These are phyloP conservation scores for Cytospora piceae DNA, from an alignment of 2,329 filamentous ascomycete species.

Conservation along the genomic window DNA sequence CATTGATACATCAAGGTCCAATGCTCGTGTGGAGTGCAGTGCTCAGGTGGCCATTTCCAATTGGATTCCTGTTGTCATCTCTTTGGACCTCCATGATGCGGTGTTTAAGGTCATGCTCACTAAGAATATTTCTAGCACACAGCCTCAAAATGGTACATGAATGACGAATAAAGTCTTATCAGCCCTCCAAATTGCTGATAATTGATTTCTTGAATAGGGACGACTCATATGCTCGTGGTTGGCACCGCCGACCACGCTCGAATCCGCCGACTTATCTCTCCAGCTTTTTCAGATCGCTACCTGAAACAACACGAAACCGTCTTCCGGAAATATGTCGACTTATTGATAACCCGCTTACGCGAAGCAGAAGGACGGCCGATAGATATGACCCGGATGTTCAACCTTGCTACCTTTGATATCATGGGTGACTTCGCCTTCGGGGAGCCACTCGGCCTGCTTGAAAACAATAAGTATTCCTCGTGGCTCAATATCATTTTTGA, in stretches of 20 bases:
- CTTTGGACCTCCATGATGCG: too few relatives aligned
- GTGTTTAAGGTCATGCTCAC: too few relatives aligned
- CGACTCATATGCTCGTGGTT: conserved; percentile 17
- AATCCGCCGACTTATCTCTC: conserved; percentile 33
- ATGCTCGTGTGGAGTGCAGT: not conserved
- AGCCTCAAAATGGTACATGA: not conserved
- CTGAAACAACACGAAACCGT: conserved; percentile 35
- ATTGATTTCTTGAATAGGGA: not conserved
- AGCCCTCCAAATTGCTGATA: not conserved
- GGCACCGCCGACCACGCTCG: conserved; percentile 30
- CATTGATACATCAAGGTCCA: not conserved
- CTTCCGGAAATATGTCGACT: conserved; percentile 30
- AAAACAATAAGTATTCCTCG: conserved; percentile 35
- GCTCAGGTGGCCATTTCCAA: not conserved
- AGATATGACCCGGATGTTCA: conserved; percentile 33
- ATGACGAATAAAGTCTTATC: not conserved
- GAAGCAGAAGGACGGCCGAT: conserved; percentile 25
- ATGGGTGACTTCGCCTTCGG: conserved; percentile 50
- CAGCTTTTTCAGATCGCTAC: conserved; percentile 36
- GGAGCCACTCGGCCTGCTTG: conserved; percentile 43
- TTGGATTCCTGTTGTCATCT: too few relatives aligned
- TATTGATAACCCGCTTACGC: conserved; percentile 31
- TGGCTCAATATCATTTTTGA: conserved; percentile 38
- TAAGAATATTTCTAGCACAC: not conserved
- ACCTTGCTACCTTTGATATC: conserved; percentile 43